Conservation (phyloP, 352 stramenopile genomes). For the Phytophthora aleatoria region DNA sequence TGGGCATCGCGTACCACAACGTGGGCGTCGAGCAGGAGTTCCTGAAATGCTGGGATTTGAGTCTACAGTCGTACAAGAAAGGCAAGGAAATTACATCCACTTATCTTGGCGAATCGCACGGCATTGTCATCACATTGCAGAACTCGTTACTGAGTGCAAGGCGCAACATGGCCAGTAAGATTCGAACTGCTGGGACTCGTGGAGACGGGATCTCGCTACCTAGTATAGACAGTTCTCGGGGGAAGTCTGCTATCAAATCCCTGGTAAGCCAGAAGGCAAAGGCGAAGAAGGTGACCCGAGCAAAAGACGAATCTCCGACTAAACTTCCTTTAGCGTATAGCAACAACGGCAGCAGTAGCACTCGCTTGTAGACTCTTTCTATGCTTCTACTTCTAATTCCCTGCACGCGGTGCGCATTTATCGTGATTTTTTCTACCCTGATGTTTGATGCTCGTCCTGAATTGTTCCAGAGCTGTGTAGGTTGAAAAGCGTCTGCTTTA, state of each 20-base stretch:
- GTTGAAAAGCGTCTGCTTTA: too few species aligned
- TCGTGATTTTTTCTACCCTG: too few species aligned
- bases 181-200: slow-evolving; percentile 46
- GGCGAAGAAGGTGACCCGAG: slow-evolving; percentile 31
- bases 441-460: too few species aligned
- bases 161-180: slow-evolving; percentile 55
- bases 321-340: slow-evolving; percentile 30
- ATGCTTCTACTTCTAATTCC: background rate
- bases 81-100: slow-evolving; percentile 86
- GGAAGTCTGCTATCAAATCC: slow-evolving; percentile 33
- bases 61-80: slow-evolving; percentile 92
- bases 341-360: slow-evolving; percentile 30
- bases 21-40: slow-evolving; percentile 96
- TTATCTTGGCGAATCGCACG: slow-evolving; percentile 90
- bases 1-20: slow-evolving; percentile 96
- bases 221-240: slow-evolving; percentile 33
- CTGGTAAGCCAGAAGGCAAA: slow-evolving; percentile 47
- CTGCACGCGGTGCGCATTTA: too few species aligned
- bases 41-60: slow-evolving; percentile 92
- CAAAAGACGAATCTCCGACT: slow-evolving; percentile 29
- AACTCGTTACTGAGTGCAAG: slow-evolving; percentile 90
- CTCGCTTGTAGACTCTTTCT: slow-evolving; percentile 18
- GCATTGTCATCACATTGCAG: slow-evolving; percentile 91
- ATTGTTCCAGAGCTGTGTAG: too few species aligned
- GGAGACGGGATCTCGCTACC: slow-evolving; percentile 65